Conservation (phyloP, 129 eudicot genomes). For the Dittrichia graveolens region DNA sequence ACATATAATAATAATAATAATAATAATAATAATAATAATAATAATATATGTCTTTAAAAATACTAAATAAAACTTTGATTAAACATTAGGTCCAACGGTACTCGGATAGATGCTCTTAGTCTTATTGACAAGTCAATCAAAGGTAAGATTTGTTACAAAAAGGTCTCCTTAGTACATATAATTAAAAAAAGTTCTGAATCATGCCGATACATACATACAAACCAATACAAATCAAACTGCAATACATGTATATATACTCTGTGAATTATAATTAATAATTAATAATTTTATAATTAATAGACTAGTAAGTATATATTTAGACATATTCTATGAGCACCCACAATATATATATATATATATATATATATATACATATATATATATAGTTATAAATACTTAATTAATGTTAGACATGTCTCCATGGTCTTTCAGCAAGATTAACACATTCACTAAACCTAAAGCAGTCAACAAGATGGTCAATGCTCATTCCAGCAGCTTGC, state of each 20-base stretch:
- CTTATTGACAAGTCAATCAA: too few species aligned
- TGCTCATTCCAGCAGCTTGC: slow-evolving; percentile 96
- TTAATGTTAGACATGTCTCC: slow-evolving; percentile 81
- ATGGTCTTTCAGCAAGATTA: slow-evolving; percentile 93
- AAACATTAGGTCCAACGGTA: too few species aligned
- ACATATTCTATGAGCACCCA: not conserved
- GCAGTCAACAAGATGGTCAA: slow-evolving; percentile 96
- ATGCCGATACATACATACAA: slow-evolving; percentile 32
- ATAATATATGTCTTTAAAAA: too few species aligned
- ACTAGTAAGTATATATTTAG: slow-evolving; percentile 14
- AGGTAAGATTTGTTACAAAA: slow-evolving; percentile 18
- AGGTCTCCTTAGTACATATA: slow-evolving; percentile 1
- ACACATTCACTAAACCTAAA: slow-evolving; percentile 83
- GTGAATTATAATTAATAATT: slow-evolving; percentile 29
- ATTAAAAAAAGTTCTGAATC: slow-evolving; percentile 17
- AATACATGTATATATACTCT: slow-evolving; percentile 15
- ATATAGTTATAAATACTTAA: slow-evolving; percentile 24
- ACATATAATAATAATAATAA: too few species aligned
- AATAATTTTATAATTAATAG: too few species aligned
- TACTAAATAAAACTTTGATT: too few species aligned
- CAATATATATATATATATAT: not conserved
- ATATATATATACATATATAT: too few species aligned
- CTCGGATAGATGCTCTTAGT: too few species aligned
- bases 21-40: too few species aligned
- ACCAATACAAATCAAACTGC: slow-evolving; percentile 28